Evolutionary conservation across 306 rosid genomes (phyloP).

Genomic region (Neltuma alba): DNA sequence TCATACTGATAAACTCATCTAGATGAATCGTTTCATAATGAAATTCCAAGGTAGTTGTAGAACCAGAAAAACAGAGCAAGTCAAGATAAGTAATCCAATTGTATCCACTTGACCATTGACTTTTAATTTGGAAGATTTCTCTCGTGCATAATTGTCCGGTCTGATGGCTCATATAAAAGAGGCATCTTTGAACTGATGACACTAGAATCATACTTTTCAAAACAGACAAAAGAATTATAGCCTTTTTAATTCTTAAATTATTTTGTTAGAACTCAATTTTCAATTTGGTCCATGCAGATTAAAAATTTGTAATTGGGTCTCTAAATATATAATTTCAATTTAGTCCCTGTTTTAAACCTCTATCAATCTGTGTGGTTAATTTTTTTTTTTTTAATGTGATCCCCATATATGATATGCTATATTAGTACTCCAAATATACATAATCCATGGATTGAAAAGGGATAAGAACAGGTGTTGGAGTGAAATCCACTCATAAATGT

Average conservation of each 20-base stretch:
- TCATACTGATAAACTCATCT: not conserved
- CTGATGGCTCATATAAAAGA: conserved; percentile 17
- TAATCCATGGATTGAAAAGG: not conserved
- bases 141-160: not conserved
- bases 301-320: not conserved
- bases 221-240: not conserved
- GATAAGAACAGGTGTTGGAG: not conserved
- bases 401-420: not conserved
- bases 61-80: not conserved
- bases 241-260: not conserved
- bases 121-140: not conserved
- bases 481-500: not conserved
- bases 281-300: not conserved
- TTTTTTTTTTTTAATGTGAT: not conserved
- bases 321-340: not conserved
- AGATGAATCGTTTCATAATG: not conserved
- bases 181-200: conserved; percentile 32
- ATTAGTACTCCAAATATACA: not conserved
- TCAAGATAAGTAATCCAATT: not conserved
- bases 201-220: not conserved
- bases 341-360: not conserved
- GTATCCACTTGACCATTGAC: not conserved
- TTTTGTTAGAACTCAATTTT: not conserved
- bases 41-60: not conserved
- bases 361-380: not conserved